These are phyloP conservation scores for Botrytis elliptica DNA, from an alignment of 2,329 filamentous ascomycete genomes.

Conservation along the genomic window DNA sequence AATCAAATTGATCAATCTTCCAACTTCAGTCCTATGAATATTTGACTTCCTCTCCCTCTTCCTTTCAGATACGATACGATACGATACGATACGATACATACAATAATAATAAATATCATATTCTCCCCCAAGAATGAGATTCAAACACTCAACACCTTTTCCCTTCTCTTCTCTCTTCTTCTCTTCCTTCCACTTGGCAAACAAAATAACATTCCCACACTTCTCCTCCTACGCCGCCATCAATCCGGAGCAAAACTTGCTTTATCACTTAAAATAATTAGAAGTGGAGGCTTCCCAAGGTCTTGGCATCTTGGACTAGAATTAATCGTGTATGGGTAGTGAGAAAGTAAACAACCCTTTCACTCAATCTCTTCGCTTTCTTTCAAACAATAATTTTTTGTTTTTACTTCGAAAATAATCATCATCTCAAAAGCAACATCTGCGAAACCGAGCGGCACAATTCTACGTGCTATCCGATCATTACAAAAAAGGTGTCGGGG, in stretches of 20 bases:
- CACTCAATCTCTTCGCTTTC: neutral
- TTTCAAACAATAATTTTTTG: neutral
- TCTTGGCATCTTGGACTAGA: constrained; percentile 15
- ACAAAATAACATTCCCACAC: neutral
- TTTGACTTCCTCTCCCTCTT: neutral
- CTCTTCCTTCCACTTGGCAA: constrained; percentile 2
- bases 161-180: neutral
- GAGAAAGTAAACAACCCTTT: neutral
- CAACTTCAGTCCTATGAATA: neutral
- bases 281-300: constrained; percentile 14
- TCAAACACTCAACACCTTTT: neutral
- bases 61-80: neutral
- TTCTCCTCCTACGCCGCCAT: neutral
- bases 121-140: neutral
- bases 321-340: neutral
- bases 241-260: constrained; percentile 5
- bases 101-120: neutral
- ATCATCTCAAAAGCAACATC: neutral
- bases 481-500: neutral
- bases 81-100: neutral
- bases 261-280: neutral
- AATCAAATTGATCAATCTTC: neutral
- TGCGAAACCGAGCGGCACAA: constrained; percentile 1
- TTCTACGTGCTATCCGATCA: neutral
- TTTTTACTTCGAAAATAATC: neutral